Percentiles rank a stretch among this genome's conserved stretches.
These are phyloP conservation scores for Marsdenia floribunda DNA, from an alignment of 257 asterid genomes.

Conservation along the genomic window DNA sequence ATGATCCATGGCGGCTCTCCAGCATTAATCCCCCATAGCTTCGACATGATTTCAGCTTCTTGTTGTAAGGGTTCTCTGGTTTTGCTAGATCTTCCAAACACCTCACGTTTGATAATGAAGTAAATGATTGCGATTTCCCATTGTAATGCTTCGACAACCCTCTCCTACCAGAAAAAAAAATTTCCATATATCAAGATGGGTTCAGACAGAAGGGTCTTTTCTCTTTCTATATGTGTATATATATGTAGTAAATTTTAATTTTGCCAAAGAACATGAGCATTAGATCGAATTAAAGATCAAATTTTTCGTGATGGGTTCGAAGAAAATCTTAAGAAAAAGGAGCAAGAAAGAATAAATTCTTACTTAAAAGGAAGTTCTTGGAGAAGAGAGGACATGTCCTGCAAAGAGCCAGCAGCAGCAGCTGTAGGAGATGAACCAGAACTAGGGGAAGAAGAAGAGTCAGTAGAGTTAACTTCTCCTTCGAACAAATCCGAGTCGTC, in stretches of 20 bases:
- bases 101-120: slow-evolving; percentile 40
- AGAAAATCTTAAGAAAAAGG: background rate
- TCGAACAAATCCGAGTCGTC: slow-evolving; percentile 35
- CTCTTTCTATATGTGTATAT: too few relatives aligned
- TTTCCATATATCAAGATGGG: too few relatives aligned
- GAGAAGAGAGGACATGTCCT: slow-evolving; percentile 54
- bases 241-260: too few relatives aligned
- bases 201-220: background rate
- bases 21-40: slow-evolving; percentile 34
- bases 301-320: too few relatives aligned
- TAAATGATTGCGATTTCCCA: slow-evolving; percentile 69
- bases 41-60: slow-evolving; percentile 53
- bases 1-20: slow-evolving; percentile 18
- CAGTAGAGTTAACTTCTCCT: slow-evolving; percentile 23
- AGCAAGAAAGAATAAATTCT: background rate
- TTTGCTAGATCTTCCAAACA: slow-evolving; percentile 60
- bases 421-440: slow-evolving; percentile 13
- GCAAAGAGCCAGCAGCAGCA: slow-evolving; percentile 30
- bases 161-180: slow-evolving; percentile 32
- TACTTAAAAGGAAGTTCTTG: slow-evolving; percentile 69
- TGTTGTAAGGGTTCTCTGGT: slow-evolving; percentile 46
- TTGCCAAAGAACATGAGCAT: too few relatives aligned
- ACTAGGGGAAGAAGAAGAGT: slow-evolving; percentile 11
- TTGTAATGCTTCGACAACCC: slow-evolving; percentile 67
- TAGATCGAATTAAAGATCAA: too few relatives aligned